These are phyloP conservation scores for Euphrasia arctica DNA, from an alignment of 305 asterid genomes.

Conservation along the genomic window DNA sequence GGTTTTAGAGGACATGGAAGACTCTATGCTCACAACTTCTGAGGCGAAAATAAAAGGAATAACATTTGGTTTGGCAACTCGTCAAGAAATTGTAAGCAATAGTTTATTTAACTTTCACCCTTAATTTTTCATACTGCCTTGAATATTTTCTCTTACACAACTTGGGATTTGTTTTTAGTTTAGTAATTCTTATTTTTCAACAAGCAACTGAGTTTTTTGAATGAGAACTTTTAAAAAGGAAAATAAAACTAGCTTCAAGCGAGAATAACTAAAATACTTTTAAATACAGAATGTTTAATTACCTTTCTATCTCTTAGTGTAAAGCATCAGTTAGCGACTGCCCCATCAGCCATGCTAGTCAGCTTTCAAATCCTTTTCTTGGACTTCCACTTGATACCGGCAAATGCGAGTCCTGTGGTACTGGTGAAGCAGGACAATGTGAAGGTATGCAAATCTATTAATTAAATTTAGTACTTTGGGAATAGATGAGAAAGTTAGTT, in stretches of 20 bases:
- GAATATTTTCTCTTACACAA: background rate
- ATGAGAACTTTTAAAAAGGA: conserved; percentile 1
- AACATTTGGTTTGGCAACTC: conserved; percentile 72
- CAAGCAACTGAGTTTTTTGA: conserved; percentile 14
- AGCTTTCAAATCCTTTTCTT: conserved; percentile 88
- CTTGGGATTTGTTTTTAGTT: conserved; percentile 18
- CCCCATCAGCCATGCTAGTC: conserved; percentile 87
- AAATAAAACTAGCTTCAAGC: conserved; percentile 16
- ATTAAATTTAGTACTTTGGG: conserved; percentile 17
- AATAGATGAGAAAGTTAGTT: conserved; percentile 9
- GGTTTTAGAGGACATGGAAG: conserved; percentile 61
- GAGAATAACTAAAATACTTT: conserved; percentile 12
- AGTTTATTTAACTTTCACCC: conserved; percentile 22
- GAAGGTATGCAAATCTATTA: conserved; percentile 61
- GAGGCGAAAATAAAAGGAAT: conserved; percentile 65
- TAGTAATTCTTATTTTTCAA: conserved; percentile 18
- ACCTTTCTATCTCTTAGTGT: conserved; percentile 41
- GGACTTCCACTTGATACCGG: conserved; percentile 94
- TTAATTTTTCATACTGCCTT: conserved; percentile 12
- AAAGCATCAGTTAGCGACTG: conserved; percentile 82
- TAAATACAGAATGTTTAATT: conserved; percentile 18
- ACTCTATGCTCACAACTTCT: conserved; percentile 32
- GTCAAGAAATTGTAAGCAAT: conserved; percentile 74
- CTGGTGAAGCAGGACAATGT: conserved; percentile 94
- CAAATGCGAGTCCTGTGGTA: conserved; percentile 94